Evolutionary conservation across 2,329 filamentous ascomycete species (phyloP).

Genomic region (Penicillium sp.): DNA sequence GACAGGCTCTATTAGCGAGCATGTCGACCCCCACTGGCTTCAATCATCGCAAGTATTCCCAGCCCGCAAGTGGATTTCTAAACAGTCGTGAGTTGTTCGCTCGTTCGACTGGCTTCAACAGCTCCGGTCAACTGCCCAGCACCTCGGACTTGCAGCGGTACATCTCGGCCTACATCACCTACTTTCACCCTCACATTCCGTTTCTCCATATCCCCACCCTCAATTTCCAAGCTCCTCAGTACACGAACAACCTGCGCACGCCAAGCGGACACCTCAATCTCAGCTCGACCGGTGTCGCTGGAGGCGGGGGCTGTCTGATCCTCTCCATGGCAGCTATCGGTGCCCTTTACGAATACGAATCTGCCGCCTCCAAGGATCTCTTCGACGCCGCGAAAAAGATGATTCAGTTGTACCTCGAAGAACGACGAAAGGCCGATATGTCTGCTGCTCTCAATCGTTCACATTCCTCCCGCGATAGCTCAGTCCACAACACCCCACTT

Average conservation of each 20-base stretch:
- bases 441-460: slow-evolving; percentile 56
- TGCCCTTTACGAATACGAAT: slow-evolving; percentile 83
- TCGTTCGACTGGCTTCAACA: slow-evolving; percentile 36
- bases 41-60: slow-evolving; percentile 58
- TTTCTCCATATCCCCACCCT: slow-evolving; percentile 90
- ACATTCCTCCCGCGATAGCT: slow-evolving; percentile 55
- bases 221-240: slow-evolving; percentile 77
- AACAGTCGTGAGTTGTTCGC: slow-evolving; percentile 37
- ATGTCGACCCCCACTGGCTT: slow-evolving; percentile 59
- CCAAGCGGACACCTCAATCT: slow-evolving; percentile 52
- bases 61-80: slow-evolving; percentile 53
- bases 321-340: slow-evolving; percentile 86
- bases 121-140: slow-evolving; percentile 64
- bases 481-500: slow-evolving; percentile 73
- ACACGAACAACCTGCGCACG: slow-evolving; percentile 59
- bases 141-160: slow-evolving; percentile 86
- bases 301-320: slow-evolving; percentile 81
- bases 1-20: slow-evolving; percentile 61
- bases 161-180: slow-evolving; percentile 83
- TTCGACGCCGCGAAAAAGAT: slow-evolving; percentile 94
- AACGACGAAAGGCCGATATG: slow-evolving; percentile 81
- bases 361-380: slow-evolving; percentile 72
- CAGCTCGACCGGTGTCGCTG: slow-evolving; percentile 57
- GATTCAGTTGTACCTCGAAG: slow-evolving; percentile 89
- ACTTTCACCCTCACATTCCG: slow-evolving; percentile 92